These are phyloP conservation scores for Alliaria petiolata DNA, from an alignment of 345 rosid genomes.

Conservation along the genomic window DNA sequence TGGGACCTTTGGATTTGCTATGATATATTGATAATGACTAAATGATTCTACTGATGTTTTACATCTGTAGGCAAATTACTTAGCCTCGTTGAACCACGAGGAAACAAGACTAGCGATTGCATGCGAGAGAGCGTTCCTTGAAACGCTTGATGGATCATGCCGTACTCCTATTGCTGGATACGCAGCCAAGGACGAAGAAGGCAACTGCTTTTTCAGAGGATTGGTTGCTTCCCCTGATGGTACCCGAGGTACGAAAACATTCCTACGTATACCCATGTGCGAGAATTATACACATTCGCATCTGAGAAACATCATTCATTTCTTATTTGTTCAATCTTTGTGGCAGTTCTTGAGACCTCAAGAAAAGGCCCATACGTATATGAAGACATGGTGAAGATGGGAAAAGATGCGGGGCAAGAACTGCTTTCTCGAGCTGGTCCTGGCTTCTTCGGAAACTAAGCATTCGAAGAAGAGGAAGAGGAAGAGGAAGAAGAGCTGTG, in stretches of 20 bases:
- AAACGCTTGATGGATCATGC: conserved; percentile 88
- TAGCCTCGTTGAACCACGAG: conserved; percentile 87
- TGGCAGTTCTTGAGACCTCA: conserved; percentile 88
- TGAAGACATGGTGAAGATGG: conserved; percentile 82
- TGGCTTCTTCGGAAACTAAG: conserved; percentile 68
- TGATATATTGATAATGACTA: not conserved
- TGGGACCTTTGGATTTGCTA: not conserved
- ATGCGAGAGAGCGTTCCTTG: conserved; percentile 90
- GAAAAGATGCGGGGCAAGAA: conserved; percentile 90
- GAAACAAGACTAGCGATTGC: conserved; percentile 87
- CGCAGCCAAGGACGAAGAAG: conserved; percentile 67
- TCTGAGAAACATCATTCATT: not conserved
- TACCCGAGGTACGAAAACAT: conserved; percentile 51
- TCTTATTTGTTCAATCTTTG: conserved; percentile 12
- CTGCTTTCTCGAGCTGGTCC: conserved; percentile 81
- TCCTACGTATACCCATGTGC: not conserved
- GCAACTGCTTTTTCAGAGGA: conserved; percentile 82
- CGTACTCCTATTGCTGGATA: conserved; percentile 98
- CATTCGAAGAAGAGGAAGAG: conserved; percentile 4
- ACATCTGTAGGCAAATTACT: conserved; percentile 54
- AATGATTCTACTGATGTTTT: not conserved
- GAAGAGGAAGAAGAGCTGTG: conserved; percentile 11
- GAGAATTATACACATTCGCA: not conserved
- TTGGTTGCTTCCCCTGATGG: conserved; percentile 97
- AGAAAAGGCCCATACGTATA: conserved; percentile 66